phyloP scores from a whole-genome alignment of 139 green algal species.

The Tetradesmus lagerheimii region DNA sequence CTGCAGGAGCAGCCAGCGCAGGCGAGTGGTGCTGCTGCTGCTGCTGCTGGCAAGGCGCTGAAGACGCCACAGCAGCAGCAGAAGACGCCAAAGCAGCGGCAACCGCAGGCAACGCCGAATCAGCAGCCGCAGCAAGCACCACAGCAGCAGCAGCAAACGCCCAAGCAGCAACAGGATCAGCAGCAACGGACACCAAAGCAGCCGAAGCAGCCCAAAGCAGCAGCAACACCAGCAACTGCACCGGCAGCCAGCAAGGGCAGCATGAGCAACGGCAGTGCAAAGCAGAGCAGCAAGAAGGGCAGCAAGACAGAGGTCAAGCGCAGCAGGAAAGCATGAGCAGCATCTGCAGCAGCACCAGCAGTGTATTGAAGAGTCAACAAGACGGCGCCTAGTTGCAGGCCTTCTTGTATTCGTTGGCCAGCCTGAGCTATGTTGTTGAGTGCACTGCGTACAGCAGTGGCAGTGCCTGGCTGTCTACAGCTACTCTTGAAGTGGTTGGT shows the following conservation, averaged over 20 bases:
- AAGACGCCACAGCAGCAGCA: slow-evolving; percentile 3
- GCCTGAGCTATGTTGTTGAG: no score
- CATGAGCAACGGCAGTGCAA: slow-evolving; percentile 1
- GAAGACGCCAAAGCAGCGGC: not conserved
- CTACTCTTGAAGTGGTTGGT: no score
- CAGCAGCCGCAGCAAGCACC: slow-evolving; percentile 32
- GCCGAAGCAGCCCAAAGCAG: not conserved
- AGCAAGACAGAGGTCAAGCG: not conserved
- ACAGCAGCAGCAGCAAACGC: slow-evolving; percentile 2
- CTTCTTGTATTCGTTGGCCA: no score
- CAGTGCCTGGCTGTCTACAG: no score
- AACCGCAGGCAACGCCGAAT: not conserved
- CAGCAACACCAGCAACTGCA: not conserved
- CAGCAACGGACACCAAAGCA: not conserved
- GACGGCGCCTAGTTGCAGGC: no score
- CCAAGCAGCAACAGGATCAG: not conserved
- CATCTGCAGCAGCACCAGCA: slow-evolving; percentile 12
- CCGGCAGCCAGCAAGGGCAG: not conserved
- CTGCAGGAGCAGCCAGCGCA: slow-evolving; percentile 49
- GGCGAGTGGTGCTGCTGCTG: not conserved
- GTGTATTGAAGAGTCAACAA: not conserved
- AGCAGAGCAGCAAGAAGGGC: not conserved
- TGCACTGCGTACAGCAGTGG: no score
- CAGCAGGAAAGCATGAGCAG: not conserved
- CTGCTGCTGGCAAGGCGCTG: not conserved